phyloP scores from a whole-genome alignment of 1,139 yeast genomes.

The Zygoascus sp. region DNA sequence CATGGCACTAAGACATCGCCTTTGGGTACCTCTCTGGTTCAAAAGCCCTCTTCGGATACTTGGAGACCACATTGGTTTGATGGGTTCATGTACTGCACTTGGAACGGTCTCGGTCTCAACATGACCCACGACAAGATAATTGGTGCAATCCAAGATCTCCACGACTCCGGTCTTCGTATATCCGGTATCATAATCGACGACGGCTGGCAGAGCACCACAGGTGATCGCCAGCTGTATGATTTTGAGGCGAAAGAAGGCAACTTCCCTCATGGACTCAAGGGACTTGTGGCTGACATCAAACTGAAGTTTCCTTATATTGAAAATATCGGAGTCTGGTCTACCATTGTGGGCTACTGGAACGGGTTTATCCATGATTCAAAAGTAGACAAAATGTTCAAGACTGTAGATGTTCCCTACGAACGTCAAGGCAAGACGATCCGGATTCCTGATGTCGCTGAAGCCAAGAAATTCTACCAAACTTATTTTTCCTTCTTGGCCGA shows the following conservation, averaged over 20 bases:
- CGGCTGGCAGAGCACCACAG: slow-evolving; percentile 32
- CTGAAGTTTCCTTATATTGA: slow-evolving; percentile 28
- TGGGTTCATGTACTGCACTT: slow-evolving; percentile 31
- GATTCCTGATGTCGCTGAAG: slow-evolving; percentile 19
- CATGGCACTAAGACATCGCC: no score
- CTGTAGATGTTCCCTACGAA: slow-evolving; percentile 13
- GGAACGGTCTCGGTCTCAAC: slow-evolving; percentile 32
- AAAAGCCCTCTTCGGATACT: background rate
- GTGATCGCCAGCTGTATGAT: slow-evolving; percentile 24
- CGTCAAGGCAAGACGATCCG: slow-evolving; percentile 10
- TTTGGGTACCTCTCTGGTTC: no score
- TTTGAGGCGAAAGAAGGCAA: slow-evolving; percentile 25
- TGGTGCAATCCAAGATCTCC: slow-evolving; percentile 25
- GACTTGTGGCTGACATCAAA: slow-evolving; percentile 23
- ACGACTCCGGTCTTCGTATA: slow-evolving; percentile 24
- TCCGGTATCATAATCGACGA: slow-evolving; percentile 31
- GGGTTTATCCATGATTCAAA: slow-evolving; percentile 28
- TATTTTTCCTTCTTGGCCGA: slow-evolving; percentile 27
- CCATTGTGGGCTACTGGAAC: slow-evolving; percentile 33
- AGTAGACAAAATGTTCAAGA: slow-evolving; percentile 22
- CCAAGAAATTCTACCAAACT: slow-evolving; percentile 26
- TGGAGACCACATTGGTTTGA: slow-evolving; percentile 23
- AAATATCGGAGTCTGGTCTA: slow-evolving; percentile 35
- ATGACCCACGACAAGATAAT: slow-evolving; percentile 25
- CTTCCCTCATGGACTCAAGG: slow-evolving; percentile 31